Evolutionary conservation across 2,329 filamentous ascomycete species (phyloP), one percentile per base, ranked within the genome.

Genomic region (Aureobasidium mangrovei): DNA sequence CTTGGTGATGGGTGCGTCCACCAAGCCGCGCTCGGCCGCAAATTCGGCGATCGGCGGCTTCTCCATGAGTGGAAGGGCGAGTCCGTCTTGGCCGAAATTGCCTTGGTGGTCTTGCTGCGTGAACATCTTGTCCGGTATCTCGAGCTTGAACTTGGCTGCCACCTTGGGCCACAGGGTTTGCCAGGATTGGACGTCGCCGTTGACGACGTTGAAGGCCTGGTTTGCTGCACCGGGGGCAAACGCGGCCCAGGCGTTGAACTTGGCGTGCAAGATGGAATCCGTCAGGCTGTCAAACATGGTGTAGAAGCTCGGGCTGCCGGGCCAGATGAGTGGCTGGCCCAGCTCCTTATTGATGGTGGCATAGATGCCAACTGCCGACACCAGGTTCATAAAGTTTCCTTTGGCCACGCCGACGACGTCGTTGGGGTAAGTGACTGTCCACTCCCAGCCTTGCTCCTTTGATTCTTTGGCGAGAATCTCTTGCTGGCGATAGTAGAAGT

Each of bases 401-500:
- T 62, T 62, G 0, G 72, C 71, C 46, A 67, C 68, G 0, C 74
- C 72, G 29, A 76, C 65, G 2, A 77, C 71, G 47, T 75, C 73
- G 51, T 75, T 68, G 1, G 73, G 72, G 36, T 72, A 71, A 0
- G 73, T 75, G 28, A 70, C 68, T 3, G 70, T 62, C 72, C 71
- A 75, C 9, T 70, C 67, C 63, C 67, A 72, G 2, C 56, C 45
- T 10, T 63, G 63, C 9, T 64, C 54, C 3, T 60, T 57, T 28
- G 64, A 65, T 12, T 62, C 65, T 0, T 69, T 60, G 18, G 60
- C 58, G 2, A 79, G 63, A 53, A 76, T 71, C 27, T 69, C 64
- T 59, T 80, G 72, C 60, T 78, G 76, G 35, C 66, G 61, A 60
- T 77, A 78, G 61, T 79, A 79, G 61, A 79, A 79, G 62, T 76